These are phyloP conservation scores for Corchorus olitorius DNA, from an alignment of 345 rosid species.

Conservation along the genomic window DNA sequence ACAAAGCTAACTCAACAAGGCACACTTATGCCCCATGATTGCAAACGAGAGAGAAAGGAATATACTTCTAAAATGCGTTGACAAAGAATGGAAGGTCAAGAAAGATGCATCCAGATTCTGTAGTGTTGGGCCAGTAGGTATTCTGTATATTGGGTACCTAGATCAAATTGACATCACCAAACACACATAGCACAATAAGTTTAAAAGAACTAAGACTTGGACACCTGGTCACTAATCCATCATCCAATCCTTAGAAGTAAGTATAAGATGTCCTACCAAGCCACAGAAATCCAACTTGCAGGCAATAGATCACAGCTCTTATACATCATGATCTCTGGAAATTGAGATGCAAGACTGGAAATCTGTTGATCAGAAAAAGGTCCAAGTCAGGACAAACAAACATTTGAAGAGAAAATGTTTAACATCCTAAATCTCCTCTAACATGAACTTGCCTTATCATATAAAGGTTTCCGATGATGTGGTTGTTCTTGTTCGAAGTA, in stretches of 20 bases:
- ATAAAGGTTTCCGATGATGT: slow-evolving; percentile 55
- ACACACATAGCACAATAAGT: slow-evolving; percentile 13
- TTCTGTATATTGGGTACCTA: slow-evolving; percentile 93
- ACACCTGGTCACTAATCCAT: neutral
- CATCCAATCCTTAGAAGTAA: slow-evolving; percentile 5
- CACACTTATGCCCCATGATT: neutral
- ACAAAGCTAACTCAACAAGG: neutral
- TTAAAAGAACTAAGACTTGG: slow-evolving; percentile 12
- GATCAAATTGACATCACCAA: slow-evolving; percentile 17
- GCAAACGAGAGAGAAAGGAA: slow-evolving; percentile 10
- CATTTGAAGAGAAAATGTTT: neutral
- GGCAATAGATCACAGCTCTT: slow-evolving; percentile 78
- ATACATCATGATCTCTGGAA: slow-evolving; percentile 62
- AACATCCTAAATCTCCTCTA: neutral
- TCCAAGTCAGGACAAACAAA: slow-evolving; percentile 18
- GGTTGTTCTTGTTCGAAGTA: slow-evolving; percentile 66
- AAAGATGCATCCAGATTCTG: slow-evolving; percentile 83
- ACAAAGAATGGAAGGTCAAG: slow-evolving; percentile 74
- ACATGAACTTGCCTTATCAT: slow-evolving; percentile 49
- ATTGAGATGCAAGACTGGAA: slow-evolving; percentile 48
- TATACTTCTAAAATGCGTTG: slow-evolving; percentile 55
- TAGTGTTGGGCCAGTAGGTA: slow-evolving; percentile 71
- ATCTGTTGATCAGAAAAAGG: slow-evolving; percentile 42
- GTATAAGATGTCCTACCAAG: slow-evolving; percentile 57
- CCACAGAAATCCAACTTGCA: slow-evolving; percentile 83